These are phyloP conservation scores for Lactifluus hygrophoroides DNA, from an alignment of 768 basidiomycete species.

Conservation along the genomic window DNA sequence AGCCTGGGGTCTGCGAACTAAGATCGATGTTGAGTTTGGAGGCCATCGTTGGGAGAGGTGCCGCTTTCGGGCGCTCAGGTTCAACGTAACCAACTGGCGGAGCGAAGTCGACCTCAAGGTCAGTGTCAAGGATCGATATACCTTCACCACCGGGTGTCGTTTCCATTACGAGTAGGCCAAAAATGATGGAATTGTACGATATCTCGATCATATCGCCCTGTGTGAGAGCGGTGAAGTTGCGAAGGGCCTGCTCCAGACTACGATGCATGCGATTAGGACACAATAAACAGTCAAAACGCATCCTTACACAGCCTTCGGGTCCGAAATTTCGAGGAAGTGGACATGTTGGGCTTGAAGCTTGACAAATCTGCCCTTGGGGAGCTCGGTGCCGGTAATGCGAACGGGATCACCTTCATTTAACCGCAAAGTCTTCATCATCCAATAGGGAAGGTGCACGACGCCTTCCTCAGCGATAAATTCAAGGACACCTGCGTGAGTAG, in stretches of 20 bases:
- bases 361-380: slow-evolving; percentile 90
- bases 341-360: slow-evolving; percentile 95
- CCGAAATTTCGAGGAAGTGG: slow-evolving; percentile 94
- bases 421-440: slow-evolving; percentile 98
- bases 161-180: slow-evolving; percentile 95
- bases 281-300: not conserved
- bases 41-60: slow-evolving; percentile 86
- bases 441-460: slow-evolving; percentile 88
- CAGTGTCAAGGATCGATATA: slow-evolving; percentile 87
- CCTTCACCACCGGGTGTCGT: slow-evolving; percentile 78
- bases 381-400: slow-evolving; percentile 78
- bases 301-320: slow-evolving; percentile 94
- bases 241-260: slow-evolving; percentile 90
- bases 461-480: slow-evolving; percentile 99
- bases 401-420: slow-evolving; percentile 94
- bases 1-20: slow-evolving; percentile 77
- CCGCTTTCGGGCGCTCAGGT: slow-evolving; percentile 77
- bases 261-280: not conserved
- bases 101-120: slow-evolving; percentile 97
- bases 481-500: slow-evolving; percentile 93
- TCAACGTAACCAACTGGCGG: slow-evolving; percentile 91
- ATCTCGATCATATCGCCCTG: slow-evolving; percentile 98
- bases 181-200: slow-evolving; percentile 91
- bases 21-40: slow-evolving; percentile 94
- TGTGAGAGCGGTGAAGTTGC: slow-evolving; percentile 86